A percentile compares a stretch with the other conserved stretches of the same genome.
phyloP scores from a whole-genome alignment of 1,284 basidiomycete species.

The Sporisorium scitamineum region DNA sequence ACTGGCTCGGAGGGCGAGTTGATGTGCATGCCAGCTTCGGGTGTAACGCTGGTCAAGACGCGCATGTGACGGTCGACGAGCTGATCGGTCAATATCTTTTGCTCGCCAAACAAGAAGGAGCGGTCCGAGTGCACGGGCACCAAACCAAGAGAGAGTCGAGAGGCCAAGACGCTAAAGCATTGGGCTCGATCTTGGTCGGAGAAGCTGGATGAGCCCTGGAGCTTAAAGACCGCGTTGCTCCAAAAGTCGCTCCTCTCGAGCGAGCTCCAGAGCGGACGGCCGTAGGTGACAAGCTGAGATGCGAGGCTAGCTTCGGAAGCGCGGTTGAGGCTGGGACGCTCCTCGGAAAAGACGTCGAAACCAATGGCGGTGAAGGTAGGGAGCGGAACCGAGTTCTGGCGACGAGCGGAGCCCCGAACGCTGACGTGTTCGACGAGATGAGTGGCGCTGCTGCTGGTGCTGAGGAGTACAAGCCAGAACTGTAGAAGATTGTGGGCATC shows the following conservation, averaged over 20 bases:
- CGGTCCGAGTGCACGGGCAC: not conserved
- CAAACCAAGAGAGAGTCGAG: conserved; percentile 5
- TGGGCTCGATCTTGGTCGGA: not conserved
- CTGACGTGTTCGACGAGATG: not conserved
- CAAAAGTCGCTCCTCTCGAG: not conserved
- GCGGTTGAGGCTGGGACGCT: not conserved
- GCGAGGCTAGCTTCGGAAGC: conserved; percentile 11
- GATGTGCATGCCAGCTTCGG: not conserved
- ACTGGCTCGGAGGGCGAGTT: conserved; percentile 18
- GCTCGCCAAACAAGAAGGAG: not conserved
- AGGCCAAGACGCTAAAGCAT: conserved; percentile 13
- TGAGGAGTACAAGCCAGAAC: conserved; percentile 30
- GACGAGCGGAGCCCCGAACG: not conserved
- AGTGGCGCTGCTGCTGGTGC: conserved; percentile 24
- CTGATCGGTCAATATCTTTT: not conserved
- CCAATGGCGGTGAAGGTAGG: conserved; percentile 14
- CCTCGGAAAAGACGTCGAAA: conserved; percentile 9
- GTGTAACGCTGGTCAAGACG: not conserved
- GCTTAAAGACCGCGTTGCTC: not conserved
- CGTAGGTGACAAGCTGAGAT: conserved; percentile 11
- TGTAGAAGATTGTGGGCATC: not conserved
- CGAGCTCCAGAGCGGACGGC: conserved; percentile 25
- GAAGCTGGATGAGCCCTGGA: not conserved
- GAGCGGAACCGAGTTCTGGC: not conserved
- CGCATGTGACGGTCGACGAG: conserved; percentile 26